phyloP scores from a whole-genome alignment of 495 filamentous ascomycete genomes.

The Talaromyces ruber region DNA sequence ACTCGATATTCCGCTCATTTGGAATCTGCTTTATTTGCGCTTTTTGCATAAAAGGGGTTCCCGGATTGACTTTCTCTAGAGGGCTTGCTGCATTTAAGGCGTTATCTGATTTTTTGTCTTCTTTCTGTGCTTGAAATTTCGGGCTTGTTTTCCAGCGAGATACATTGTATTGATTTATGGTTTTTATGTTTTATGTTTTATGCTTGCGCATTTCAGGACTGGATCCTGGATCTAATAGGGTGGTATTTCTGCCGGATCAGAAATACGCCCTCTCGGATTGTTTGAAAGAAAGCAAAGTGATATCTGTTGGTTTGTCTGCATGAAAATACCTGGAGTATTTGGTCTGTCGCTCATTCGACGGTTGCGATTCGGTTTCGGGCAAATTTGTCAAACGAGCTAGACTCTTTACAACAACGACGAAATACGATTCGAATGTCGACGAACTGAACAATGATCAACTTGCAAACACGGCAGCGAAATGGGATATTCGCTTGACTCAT shows the following conservation, averaged over 20 bases:
- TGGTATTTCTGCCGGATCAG: conserved; percentile 1
- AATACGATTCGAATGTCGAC: not conserved
- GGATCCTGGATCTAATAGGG: not conserved
- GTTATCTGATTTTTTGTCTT: conserved; percentile 1
- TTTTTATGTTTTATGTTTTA: not conserved
- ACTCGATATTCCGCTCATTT: not conserved
- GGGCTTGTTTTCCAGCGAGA: not conserved
- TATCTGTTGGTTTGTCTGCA: not conserved
- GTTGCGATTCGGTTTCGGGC: not conserved
- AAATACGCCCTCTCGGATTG: not conserved
- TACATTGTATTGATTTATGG: conserved; percentile 4
- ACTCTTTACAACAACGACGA: not conserved
- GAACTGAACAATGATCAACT: not conserved
- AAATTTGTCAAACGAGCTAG: not conserved
- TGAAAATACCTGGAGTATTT: not conserved
- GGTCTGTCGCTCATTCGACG: not conserved
- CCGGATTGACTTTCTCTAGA: conserved; percentile 6
- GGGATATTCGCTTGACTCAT: not conserved
- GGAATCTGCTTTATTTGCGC: conserved; percentile 6
- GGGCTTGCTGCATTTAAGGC: conserved; percentile 7
- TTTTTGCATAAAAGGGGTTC: conserved; percentile 10
- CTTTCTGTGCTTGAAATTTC: not conserved
- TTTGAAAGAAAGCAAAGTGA: not conserved
- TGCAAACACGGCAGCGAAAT: not conserved
- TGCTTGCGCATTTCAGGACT: not conserved